These are phyloP conservation scores for Jackrogersella multiformis DNA, from an alignment of 495 filamentous ascomycete genomes.

Conservation along the genomic window DNA sequence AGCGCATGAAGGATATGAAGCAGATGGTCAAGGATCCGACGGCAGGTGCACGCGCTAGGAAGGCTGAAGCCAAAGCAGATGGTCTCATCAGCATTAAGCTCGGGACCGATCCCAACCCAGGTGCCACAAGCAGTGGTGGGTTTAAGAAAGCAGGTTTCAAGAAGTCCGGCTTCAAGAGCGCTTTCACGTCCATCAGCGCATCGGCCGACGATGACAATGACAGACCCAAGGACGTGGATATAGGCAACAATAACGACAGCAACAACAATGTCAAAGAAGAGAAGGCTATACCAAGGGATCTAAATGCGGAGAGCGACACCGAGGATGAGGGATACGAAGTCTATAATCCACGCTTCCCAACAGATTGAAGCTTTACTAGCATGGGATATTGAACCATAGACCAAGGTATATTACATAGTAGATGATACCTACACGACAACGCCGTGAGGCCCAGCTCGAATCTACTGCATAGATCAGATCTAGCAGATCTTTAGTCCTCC, in stretches of 20 bases:
- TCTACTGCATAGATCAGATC: neutral
- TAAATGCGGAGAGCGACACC: slow-evolving; percentile 63
- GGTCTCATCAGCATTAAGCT: slow-evolving; percentile 68
- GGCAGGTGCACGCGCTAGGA: slow-evolving; percentile 68
- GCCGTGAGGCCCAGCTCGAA: too few relatives aligned
- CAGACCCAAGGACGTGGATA: slow-evolving; percentile 33
- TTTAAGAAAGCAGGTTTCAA: slow-evolving; percentile 68
- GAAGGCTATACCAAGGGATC: slow-evolving; percentile 33
- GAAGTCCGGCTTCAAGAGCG: slow-evolving; percentile 62
- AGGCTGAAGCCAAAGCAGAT: slow-evolving; percentile 76
- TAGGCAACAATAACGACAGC: slow-evolving; percentile 16
- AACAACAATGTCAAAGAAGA: slow-evolving; percentile 31
- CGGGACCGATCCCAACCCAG: slow-evolving; percentile 46
- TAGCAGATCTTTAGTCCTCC: neutral
- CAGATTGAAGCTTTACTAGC: slow-evolving; percentile 54
- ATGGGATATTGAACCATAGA: neutral
- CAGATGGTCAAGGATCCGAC: slow-evolving; percentile 68
- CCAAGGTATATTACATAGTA: neutral
- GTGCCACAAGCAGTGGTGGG: slow-evolving; percentile 45
- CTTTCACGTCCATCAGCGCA: slow-evolving; percentile 57
- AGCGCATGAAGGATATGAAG: slow-evolving; percentile 74
- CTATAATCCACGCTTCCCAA: slow-evolving; percentile 63
- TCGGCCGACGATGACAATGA: slow-evolving; percentile 24
- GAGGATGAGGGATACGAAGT: slow-evolving; percentile 67
- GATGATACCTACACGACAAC: neutral